Conservation (phyloP, 2,329 filamentous ascomycete species). For the Chaetothyriales sp. region DNA sequence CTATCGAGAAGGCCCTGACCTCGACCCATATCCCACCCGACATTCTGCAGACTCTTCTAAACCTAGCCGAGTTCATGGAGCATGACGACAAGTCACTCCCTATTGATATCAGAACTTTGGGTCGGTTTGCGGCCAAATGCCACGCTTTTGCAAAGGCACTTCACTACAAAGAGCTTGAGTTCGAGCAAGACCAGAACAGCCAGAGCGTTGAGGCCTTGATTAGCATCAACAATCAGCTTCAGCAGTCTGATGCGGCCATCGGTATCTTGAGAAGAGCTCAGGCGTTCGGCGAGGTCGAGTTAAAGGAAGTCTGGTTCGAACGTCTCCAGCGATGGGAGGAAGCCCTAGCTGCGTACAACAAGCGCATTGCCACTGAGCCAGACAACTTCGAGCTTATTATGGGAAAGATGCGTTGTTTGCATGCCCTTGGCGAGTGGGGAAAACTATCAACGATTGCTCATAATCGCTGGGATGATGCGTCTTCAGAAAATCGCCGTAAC, state of each 20-base stretch:
- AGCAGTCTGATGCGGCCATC: constrained; percentile 96
- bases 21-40: constrained; percentile 94
- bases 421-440: constrained; percentile 96
- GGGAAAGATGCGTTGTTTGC: constrained; percentile 98
- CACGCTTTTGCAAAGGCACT: constrained; percentile 96
- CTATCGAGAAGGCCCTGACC: constrained; percentile 88
- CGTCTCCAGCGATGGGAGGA: constrained; percentile 98
- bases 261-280: constrained; percentile 94
- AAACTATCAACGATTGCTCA: constrained; percentile 74
- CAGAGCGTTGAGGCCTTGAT: constrained; percentile 93
- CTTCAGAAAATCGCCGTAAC: constrained; percentile 68
- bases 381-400: constrained; percentile 89
- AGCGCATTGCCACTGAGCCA: constrained; percentile 59
- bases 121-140: constrained; percentile 87
- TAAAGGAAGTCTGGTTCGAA: constrained; percentile 98
- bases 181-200: constrained; percentile 91
- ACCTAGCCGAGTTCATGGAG: constrained; percentile 98
- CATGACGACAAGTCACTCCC: constrained; percentile 96
- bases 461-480: constrained; percentile 85
- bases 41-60: constrained; percentile 81
- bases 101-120: constrained; percentile 89
- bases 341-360: constrained; percentile 78
- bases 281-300: constrained; percentile 84
- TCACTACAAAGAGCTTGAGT: constrained; percentile 98
- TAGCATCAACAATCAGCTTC: constrained; percentile 97